Base-by-base conservation (phyloP, 2,329 filamentous ascomycete genomes). In the Cladosporium velox region DNA sequence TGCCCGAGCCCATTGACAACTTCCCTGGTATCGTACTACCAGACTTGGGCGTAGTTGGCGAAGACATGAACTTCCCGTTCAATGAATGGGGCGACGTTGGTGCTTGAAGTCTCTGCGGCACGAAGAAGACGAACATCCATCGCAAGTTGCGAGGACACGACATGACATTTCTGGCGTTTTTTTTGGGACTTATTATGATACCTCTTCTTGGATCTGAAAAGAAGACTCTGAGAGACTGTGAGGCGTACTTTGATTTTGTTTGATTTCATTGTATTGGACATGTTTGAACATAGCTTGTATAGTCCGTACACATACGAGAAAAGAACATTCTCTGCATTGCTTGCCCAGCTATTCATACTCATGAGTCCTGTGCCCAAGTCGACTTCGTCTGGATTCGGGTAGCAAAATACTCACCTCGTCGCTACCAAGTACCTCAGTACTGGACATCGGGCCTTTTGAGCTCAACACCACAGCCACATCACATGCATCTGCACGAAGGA, bases 11-110 rank as follows among this genome's bases (percentile, higher is more conserved):
- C 26, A 67, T 67, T 10, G 72, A 74, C 28, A 61, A 65, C 14
- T 75, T 72, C 65, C 69, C 68, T 32, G 72, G 70, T n/a, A 74
- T 77, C 34, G 61, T 75, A 47, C 71, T 74, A 67, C 73, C 74
- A 24, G 68, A 73, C 21, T 38, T 73, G 47, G 68, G 69, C 7
- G 49, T 66, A 32, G 65, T 67, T 57, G 68, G 69, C 59, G 69
- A 70, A 15, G 54, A 65, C 15, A 34, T 65, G 12, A 54, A 41
- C 26, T 65, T 59, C 30, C 55, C 64, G 28, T 59, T 59, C 14
- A 28, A 44, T 15, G 64, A 60, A 57, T 65, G 64, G 64, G 64
- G 58, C 34, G 58, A 59, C 54, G 47, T 65, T 4, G 64, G 64
- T 6, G 64, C 64, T 28, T 65, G 55, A 60, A 26, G 32, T 32